Percentiles rank a stretch among this genome's conserved stretches.
These are phyloP conservation scores for Eruca vesicaria DNA, from an alignment of 441 rosid genomes.

Conservation along the genomic window DNA sequence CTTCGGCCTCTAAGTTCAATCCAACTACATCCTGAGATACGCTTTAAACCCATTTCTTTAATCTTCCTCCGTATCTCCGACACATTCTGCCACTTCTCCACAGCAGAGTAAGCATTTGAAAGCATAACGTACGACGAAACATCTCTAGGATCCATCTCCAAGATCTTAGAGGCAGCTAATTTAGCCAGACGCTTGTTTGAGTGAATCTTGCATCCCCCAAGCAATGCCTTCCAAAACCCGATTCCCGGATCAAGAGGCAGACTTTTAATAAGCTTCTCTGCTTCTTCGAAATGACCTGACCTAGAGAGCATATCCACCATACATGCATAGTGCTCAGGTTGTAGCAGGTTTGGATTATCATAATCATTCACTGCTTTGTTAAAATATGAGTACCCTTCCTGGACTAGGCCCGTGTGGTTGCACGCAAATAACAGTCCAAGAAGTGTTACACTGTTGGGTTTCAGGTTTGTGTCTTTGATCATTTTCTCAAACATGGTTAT, in stretches of 20 bases:
- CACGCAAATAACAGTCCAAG: constrained; percentile 78
- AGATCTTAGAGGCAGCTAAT: constrained; percentile 54
- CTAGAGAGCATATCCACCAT: constrained; percentile 75
- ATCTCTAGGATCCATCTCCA: constrained; percentile 56
- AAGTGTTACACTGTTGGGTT: constrained; percentile 62
- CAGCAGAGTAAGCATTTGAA: constrained; percentile 72
- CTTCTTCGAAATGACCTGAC: constrained; percentile 60
- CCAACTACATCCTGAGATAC: constrained; percentile 83
- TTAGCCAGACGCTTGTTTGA: constrained; percentile 53
- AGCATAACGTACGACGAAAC: constrained; percentile 63
- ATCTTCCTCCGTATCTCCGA: constrained; percentile 54
- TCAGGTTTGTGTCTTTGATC: constrained; percentile 38
- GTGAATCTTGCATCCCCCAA: constrained; percentile 77
- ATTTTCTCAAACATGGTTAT: constrained; percentile 49
- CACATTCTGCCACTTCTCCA: constrained; percentile 65
- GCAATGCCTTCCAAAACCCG: constrained; percentile 89
- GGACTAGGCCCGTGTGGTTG: constrained; percentile 75
- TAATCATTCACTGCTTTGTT: constrained; percentile 39
- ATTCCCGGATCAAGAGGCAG: constrained; percentile 74
- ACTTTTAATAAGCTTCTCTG: constrained; percentile 45
- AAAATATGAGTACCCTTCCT: constrained; percentile 62
- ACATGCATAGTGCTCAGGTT: constrained; percentile 73
- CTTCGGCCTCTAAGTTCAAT: constrained; percentile 55
- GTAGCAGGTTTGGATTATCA: constrained; percentile 37
- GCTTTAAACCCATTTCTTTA: constrained; percentile 55